Evolutionary conservation across 2,329 filamentous ascomycete species (phyloP).

Genomic region (Talaromyces rugulosus): DNA sequence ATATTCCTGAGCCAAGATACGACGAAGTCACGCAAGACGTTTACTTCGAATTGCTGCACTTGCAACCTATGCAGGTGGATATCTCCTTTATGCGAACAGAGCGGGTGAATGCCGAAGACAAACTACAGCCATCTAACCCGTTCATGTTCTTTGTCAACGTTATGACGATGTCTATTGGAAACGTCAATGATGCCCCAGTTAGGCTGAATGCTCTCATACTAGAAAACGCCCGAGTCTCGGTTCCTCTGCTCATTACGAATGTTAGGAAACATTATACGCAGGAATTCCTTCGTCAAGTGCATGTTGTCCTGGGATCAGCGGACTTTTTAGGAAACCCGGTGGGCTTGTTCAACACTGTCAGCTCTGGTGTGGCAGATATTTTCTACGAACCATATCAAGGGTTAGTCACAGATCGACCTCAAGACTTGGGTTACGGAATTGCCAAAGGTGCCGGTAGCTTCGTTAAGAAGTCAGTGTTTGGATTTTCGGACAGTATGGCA

Average conservation of each 20-base stretch:
- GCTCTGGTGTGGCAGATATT: conserved; percentile 93
- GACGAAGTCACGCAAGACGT: conserved; percentile 86
- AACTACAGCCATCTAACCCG: conserved; percentile 82
- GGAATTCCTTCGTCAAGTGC: conserved; percentile 90
- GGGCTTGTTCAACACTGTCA: conserved; percentile 96
- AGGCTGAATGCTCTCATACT: conserved; percentile 89
- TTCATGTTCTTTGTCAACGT: conserved; percentile 99
- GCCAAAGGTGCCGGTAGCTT: conserved; percentile 96
- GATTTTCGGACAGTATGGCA: conserved; percentile 93
- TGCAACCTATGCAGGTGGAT: conserved; percentile 97
- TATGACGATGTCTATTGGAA: conserved; percentile 98
- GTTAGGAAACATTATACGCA: conserved; percentile 95
- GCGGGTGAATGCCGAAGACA: conserved; percentile 92
- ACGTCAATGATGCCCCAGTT: conserved; percentile 95
- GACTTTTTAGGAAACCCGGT: conserved; percentile 98
- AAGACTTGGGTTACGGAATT: conserved; percentile 91
- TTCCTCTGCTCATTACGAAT: conserved; percentile 76
- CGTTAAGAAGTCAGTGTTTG: conserved; percentile 97
- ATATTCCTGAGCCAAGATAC: conserved; percentile 86
- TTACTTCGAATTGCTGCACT: conserved; percentile 94
- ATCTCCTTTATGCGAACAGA: conserved; percentile 96
- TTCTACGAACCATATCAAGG: conserved; percentile 99
- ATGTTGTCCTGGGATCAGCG: conserved; percentile 94
- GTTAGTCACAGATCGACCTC: conserved; percentile 89
- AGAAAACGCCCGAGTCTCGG: conserved; percentile 90